These are phyloP conservation scores for Rhodotorula paludigena DNA, from an alignment of 768 basidiomycete species.

Conservation along the genomic window DNA sequence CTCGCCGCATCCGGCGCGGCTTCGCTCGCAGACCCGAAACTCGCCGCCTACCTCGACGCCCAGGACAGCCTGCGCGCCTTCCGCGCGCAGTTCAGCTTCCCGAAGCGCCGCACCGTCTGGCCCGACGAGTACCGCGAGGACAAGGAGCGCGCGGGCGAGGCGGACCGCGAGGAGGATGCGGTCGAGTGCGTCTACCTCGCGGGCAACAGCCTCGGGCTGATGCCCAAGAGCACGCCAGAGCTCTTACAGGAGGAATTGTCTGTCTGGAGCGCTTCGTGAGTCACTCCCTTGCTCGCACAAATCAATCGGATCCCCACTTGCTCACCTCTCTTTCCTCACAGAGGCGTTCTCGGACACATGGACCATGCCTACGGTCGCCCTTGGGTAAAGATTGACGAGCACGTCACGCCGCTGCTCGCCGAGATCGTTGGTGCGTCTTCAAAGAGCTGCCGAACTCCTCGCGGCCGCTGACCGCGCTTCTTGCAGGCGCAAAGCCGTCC, in stretches of 20 bases:
- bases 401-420: constrained; percentile 68
- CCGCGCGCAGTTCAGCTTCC: constrained; percentile 21
- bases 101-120: constrained; percentile 6
- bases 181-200: constrained; percentile 73
- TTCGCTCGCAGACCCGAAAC: constrained; percentile 12
- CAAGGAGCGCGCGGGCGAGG: not conserved
- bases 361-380: constrained; percentile 74
- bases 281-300: not conserved
- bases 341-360: constrained; percentile 63
- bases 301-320: no score
- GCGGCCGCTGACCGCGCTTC: not conserved
- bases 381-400: constrained; percentile 74
- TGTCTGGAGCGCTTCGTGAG: constrained; percentile 66
- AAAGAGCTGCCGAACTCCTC: no score
- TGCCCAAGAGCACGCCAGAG: constrained; percentile 66
- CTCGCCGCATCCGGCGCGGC: constrained; percentile 30
- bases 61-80: constrained; percentile 12
- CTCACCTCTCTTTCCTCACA: not conserved
- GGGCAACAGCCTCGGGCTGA: constrained; percentile 87
- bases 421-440: constrained; percentile 70
- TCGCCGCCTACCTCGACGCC: constrained; percentile 25
- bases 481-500: constrained; percentile 69
- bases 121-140: constrained; percentile 9
- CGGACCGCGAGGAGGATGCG: constrained; percentile 48
- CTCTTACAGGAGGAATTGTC: constrained; percentile 75